phyloP scores from a whole-genome alignment of 345 rosid genomes.

The Eucalyptus virginea region DNA sequence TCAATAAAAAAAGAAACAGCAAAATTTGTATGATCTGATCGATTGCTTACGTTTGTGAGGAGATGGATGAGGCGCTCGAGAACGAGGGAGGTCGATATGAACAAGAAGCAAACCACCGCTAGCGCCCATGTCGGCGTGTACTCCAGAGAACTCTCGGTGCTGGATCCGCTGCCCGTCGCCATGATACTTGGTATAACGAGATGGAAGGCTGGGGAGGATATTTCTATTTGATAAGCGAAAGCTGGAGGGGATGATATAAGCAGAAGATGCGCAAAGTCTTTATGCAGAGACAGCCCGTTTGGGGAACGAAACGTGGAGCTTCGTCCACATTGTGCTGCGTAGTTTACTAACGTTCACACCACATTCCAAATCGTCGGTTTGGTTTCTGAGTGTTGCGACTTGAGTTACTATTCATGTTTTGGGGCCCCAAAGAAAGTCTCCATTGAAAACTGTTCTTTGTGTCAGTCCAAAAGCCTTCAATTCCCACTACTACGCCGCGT shows the following conservation, averaged over 20 bases:
- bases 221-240: neutral
- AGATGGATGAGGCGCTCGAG: constrained; percentile 48
- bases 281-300: neutral
- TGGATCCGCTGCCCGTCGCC: neutral
- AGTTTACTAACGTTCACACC: neutral
- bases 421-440: neutral
- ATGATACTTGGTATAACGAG: neutral
- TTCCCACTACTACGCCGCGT: neutral
- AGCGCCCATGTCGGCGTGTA: constrained; percentile 76
- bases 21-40: neutral
- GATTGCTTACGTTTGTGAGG: constrained; percentile 20
- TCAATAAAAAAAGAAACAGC: neutral
- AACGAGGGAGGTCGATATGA: constrained; percentile 35
- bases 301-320: neutral
- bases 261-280: neutral
- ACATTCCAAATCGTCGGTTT: neutral
- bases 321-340: neutral
- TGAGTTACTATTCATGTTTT: neutral
- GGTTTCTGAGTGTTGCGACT: neutral
- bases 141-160: constrained; percentile 14
- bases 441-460: neutral
- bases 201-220: neutral
- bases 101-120: constrained; percentile 49
- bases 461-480: neutral
- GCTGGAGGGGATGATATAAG: neutral